Evolutionary conservation across 1,284 basidiomycete species (phyloP), one percentile per base, ranked within the genome.

Genomic region (Microbotryum saponariae): DNA sequence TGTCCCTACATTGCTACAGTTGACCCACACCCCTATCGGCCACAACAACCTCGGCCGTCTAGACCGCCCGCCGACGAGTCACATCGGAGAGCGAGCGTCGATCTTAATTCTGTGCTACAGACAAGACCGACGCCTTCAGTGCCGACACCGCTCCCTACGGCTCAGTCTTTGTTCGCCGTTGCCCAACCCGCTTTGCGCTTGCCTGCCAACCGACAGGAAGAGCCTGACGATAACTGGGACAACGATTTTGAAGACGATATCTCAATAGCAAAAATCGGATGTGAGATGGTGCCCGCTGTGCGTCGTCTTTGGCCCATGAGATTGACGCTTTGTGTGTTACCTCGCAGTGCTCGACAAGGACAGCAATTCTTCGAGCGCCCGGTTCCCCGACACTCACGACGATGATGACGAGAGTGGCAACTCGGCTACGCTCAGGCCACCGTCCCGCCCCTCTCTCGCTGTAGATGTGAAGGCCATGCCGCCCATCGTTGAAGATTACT

Each of bases 221-320:
- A 87, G 67, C 86, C 90, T 72, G 90, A 85, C 12, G 90, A 94
- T 74, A 93, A 92, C 66, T 97, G 94, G 92, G 94, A 98, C 73
- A 89, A 91, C 69, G 94, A 98, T 74, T 98, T 97, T 72, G 91
- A 92, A 71, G 90, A 90, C 64, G 91, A 87, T 3, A 91, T 93
- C 31, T 89, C 90, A 1, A 83, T 88, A 59, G 85, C 85, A 10
- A 92, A 91, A 74, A 74, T 91, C 50, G 88, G 89, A 77, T 86
- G 87, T 83, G 72, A 57, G 72, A 70, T 61, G 45, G 37, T 42
- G 37, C 37, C 2, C 16, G 37, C 9, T 42, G 37, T 10, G 2
- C 37, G 37, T 6, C 37, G 37, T 42, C 3, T 18, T 60, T 58
- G 58, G 47, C 33, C 21, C 23, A 55, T 23, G 45, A 55, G 33